Percentiles rank a stretch among this genome's conserved stretches.
Evolutionary conservation across 1,139 yeast genomes (phyloP).

Genomic region (Pichia inconspicua): DNA sequence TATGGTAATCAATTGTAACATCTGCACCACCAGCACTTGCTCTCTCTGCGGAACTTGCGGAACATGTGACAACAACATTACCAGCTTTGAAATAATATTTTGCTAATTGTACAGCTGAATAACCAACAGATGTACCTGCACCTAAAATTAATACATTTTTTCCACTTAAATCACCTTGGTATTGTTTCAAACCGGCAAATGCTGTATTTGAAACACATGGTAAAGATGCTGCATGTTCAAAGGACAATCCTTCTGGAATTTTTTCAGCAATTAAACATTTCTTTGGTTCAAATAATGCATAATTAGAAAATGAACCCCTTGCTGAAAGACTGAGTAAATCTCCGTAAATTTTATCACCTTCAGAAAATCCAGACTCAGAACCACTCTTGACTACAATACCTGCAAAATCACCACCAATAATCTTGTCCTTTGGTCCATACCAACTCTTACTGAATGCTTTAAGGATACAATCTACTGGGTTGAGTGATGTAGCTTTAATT

Average conservation of each 20-base stretch:
- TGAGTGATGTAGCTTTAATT: slow-evolving; percentile 51
- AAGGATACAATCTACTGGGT: slow-evolving; percentile 60
- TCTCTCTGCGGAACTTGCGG: slow-evolving; percentile 22
- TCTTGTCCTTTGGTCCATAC: slow-evolving; percentile 32
- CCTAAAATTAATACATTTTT: slow-evolving; percentile 52
- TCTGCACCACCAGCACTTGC: slow-evolving; percentile 18
- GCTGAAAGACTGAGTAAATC: slow-evolving; percentile 36
- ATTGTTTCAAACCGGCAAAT: slow-evolving; percentile 19
- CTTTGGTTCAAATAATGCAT: slow-evolving; percentile 38
- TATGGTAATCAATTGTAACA: slow-evolving; percentile 19
- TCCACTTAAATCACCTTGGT: slow-evolving; percentile 22
- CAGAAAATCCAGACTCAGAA: slow-evolving; percentile 29
- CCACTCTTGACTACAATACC: slow-evolving; percentile 62
- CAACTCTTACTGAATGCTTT: slow-evolving; percentile 19
- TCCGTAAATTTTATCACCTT: slow-evolving; percentile 65
- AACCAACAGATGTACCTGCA: slow-evolving; percentile 69
- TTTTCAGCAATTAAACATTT: slow-evolving; percentile 30
- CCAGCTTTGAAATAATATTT: slow-evolving; percentile 38
- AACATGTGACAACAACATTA: slow-evolving; percentile 37
- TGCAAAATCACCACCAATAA: slow-evolving; percentile 57
- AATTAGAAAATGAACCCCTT: slow-evolving; percentile 44
- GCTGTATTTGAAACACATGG: slow-evolving; percentile 39
- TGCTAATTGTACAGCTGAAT: slow-evolving; percentile 50
- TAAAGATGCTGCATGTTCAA: slow-evolving; percentile 54
- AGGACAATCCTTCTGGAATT: slow-evolving; percentile 42